These are phyloP conservation scores for Tulasnella sp. DNA, from an alignment of 768 basidiomycete species.

Conservation along the genomic window DNA sequence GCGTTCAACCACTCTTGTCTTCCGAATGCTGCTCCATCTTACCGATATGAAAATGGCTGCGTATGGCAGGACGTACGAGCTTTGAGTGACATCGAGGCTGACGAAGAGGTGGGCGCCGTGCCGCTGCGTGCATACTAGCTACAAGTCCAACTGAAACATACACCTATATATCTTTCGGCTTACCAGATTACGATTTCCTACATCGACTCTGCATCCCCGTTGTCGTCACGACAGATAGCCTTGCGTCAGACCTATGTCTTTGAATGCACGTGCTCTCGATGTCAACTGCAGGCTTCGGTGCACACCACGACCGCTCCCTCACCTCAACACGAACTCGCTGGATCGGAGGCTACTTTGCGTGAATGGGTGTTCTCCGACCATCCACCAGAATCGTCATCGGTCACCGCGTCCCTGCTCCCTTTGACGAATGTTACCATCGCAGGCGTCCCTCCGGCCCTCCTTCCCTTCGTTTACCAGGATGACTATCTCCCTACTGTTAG, in stretches of 20 bases:
- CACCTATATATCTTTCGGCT: neutral
- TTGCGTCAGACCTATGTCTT: slow-evolving; percentile 29
- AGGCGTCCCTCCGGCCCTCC: slow-evolving; percentile 40
- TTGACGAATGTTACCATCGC: neutral
- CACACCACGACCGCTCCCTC: neutral
- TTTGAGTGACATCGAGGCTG: slow-evolving; percentile 50
- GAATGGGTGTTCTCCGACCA: neutral
- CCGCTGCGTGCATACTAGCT: too few species aligned
- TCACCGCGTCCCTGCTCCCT: neutral
- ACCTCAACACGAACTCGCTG: neutral
- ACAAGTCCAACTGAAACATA: neutral
- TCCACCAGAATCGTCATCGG: neutral
- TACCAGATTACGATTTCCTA: slow-evolving; percentile 68
- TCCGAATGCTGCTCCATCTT: slow-evolving; percentile 66
- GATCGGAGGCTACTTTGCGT: neutral
- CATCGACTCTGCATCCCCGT: slow-evolving; percentile 63
- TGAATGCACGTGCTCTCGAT: slow-evolving; percentile 28
- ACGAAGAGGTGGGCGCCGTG: slow-evolving; percentile 56
- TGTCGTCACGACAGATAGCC: slow-evolving; percentile 18
- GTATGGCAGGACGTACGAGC: slow-evolving; percentile 59
- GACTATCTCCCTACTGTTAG: slow-evolving; percentile 55
- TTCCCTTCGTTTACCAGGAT: slow-evolving; percentile 48
- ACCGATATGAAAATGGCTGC: slow-evolving; percentile 36
- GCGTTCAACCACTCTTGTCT: slow-evolving; percentile 72
- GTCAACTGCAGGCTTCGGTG: slow-evolving; percentile 34